Percentiles rank a stretch among this genome's conserved stretches.
phyloP scores from a whole-genome alignment of 176 grass and related monocot genomes.

The Eragrostis curvula region DNA sequence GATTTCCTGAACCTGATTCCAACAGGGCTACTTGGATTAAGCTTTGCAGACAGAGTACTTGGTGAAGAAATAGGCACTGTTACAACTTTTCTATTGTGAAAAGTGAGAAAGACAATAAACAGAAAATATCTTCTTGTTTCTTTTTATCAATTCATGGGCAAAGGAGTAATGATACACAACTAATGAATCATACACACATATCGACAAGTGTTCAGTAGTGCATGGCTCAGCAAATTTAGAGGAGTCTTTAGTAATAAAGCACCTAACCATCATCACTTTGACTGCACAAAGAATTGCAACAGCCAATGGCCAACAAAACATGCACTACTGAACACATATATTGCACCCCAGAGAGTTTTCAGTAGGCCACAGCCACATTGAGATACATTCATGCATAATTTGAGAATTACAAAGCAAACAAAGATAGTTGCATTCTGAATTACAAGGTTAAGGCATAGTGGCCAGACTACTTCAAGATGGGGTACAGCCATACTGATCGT shows the following conservation, averaged over 20 bases:
- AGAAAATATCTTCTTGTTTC: too few relatives aligned
- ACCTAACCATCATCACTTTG: background rate
- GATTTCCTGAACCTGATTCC: background rate
- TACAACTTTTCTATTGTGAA: background rate
- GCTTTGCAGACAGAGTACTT: background rate
- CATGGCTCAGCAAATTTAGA: too few relatives aligned
- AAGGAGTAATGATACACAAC: too few relatives aligned
- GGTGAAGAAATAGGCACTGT: background rate
- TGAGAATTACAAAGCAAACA: background rate
- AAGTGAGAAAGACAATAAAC: too few relatives aligned
- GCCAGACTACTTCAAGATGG: too few relatives aligned
- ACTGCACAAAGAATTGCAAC: constrained; percentile 9
- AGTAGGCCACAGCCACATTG: background rate
- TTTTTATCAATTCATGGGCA: too few relatives aligned
- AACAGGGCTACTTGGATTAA: background rate
- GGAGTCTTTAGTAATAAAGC: background rate
- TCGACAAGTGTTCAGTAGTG: too few relatives aligned
- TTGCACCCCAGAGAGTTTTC: background rate
- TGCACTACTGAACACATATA: background rate
- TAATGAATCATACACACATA: too few relatives aligned
- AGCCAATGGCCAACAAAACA: background rate
- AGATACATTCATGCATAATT: background rate
- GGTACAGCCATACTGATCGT: too few relatives aligned
- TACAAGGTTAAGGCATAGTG: too few relatives aligned
- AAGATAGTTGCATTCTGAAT: background rate